Evolutionary conservation across 495 filamentous ascomycete genomes (phyloP).

Genomic region (Thermochaetoides thermophila): DNA sequence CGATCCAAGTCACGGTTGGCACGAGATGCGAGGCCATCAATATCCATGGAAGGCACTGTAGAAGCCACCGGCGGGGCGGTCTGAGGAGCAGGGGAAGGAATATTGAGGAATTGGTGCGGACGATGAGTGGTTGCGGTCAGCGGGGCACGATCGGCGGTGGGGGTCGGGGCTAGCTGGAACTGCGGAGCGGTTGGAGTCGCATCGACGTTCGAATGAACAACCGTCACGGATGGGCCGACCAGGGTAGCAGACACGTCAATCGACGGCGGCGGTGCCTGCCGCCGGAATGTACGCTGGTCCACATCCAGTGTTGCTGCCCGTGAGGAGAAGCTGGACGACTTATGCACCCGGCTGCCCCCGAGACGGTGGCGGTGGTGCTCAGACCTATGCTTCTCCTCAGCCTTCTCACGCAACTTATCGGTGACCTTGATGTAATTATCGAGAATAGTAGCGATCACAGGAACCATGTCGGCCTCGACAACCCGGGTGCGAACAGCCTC

Average conservation of each 20-base stretch:
- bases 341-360: slow-evolving; percentile 27
- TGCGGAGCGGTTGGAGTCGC: slow-evolving; percentile 49
- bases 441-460: slow-evolving; percentile 96
- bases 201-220: slow-evolving; percentile 28
- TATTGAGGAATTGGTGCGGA: slow-evolving; percentile 44
- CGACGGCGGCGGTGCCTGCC: slow-evolving; percentile 31
- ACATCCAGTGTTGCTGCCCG: slow-evolving; percentile 30
- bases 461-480: slow-evolving; percentile 97
- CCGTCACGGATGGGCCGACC: slow-evolving; percentile 30
- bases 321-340: slow-evolving; percentile 34
- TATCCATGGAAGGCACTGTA: slow-evolving; percentile 58
- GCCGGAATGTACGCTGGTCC: slow-evolving; percentile 30
- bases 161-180: slow-evolving; percentile 50
- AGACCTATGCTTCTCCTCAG: slow-evolving; percentile 47
- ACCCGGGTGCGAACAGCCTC: slow-evolving; percentile 86
- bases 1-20: slow-evolving; percentile 79
- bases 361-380: slow-evolving; percentile 30
- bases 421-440: slow-evolving; percentile 97
- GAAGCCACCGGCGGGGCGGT: slow-evolving; percentile 52
- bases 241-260: slow-evolving; percentile 32
- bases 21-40: too few species aligned
- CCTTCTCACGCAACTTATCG: slow-evolving; percentile 75
- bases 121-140: slow-evolving; percentile 41
- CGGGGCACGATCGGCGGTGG: slow-evolving; percentile 58
- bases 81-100: slow-evolving; percentile 37